phyloP scores from a whole-genome alignment of 805 yeast species.

The Middelhovenomyces tepae region DNA sequence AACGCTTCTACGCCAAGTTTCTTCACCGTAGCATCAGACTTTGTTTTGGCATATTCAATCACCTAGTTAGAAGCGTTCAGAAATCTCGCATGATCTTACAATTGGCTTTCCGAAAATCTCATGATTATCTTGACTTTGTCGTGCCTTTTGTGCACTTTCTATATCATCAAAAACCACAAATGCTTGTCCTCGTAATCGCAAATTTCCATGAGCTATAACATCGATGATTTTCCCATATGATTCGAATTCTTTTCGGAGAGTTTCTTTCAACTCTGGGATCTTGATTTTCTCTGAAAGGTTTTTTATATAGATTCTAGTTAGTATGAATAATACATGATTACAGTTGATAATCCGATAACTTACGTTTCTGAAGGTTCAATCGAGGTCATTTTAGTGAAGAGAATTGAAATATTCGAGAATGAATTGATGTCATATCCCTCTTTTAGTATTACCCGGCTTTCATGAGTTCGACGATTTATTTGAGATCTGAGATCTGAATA shows the following conservation, averaged over 20 bases:
- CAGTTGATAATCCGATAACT: background rate
- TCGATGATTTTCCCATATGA: conserved; percentile 41
- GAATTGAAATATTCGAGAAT: too few relatives aligned
- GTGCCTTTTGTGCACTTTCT: conserved; percentile 38
- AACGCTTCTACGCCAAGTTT: conserved; percentile 18
- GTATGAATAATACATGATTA: background rate
- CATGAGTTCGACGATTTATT: too few relatives aligned
- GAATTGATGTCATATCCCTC: too few relatives aligned
- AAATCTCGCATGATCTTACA: too few relatives aligned
- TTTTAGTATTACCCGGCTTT: too few relatives aligned
- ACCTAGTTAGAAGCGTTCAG: too few relatives aligned
- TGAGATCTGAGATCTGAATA: background rate
- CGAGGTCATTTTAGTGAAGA: too few relatives aligned
- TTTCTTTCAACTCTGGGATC: conserved; percentile 38
- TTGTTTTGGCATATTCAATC: conserved; percentile 37
- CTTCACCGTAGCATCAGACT: conserved; percentile 33
- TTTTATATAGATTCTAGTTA: conserved; percentile 44
- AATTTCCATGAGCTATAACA: conserved; percentile 48
- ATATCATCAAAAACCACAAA: conserved; percentile 48
- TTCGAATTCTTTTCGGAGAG: conserved; percentile 35
- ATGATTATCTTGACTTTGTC: conserved; percentile 33
- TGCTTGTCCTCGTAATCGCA: conserved; percentile 77
- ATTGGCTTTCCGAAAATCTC: conserved; percentile 39
- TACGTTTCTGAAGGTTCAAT: conserved; percentile 4
- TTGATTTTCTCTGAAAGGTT: conserved; percentile 66